These are phyloP conservation scores for Colletotrichum sp. DNA, from an alignment of 2,329 filamentous ascomycete genomes.

Conservation along the genomic window DNA sequence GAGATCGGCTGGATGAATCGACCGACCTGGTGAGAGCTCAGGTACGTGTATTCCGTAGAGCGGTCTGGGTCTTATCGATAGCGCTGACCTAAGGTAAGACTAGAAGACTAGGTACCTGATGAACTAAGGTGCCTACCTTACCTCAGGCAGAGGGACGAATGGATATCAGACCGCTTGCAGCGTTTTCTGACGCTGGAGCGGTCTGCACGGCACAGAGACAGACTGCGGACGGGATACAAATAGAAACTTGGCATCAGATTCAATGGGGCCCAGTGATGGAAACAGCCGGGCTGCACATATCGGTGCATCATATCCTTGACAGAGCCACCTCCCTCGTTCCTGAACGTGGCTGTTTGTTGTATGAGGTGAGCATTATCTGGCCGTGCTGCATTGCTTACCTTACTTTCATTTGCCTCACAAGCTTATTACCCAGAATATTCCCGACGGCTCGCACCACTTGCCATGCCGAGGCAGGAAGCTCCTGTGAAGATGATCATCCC, in stretches of 20 bases:
- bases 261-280: not conserved
- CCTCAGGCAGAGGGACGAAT: not conserved
- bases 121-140: not conserved
- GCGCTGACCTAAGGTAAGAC: not conserved
- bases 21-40: not conserved
- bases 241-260: not conserved
- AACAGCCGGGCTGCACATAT: not conserved
- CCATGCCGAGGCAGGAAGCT: constrained; percentile 2
- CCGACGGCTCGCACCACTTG: not conserved
- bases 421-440: not conserved
- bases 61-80: constrained; percentile 10
- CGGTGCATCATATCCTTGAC: not conserved
- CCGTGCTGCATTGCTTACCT: not conserved
- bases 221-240: not conserved
- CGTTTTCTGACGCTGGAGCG: not conserved
- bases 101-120: not conserved
- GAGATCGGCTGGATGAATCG: not conserved
- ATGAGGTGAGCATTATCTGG: not conserved
- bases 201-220: not conserved
- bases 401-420: not conserved
- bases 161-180: not conserved
- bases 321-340: not conserved
- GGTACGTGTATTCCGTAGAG: not conserved
- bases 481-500: not conserved
- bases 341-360: not conserved